Conservation (phyloP, 1,139 yeast genomes). For the Spathaspora jeffriesii region DNA sequence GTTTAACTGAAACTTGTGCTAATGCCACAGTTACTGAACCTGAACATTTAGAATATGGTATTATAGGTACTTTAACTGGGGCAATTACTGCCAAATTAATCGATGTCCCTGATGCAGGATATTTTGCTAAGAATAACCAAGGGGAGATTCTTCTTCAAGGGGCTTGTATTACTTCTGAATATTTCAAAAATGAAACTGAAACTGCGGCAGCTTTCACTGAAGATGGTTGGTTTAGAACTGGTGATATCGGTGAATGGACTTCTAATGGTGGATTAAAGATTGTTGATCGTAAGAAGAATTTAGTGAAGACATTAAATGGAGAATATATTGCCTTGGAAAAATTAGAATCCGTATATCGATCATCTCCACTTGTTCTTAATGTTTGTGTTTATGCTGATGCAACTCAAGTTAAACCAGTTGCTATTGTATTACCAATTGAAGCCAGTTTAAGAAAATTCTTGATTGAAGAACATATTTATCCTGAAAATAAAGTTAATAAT, state of each 20-base stretch:
- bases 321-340: constrained; percentile 98
- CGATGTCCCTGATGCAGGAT: constrained; percentile 92
- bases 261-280: constrained; percentile 74
- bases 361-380: constrained; percentile 74
- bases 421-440: constrained; percentile 84
- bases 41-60: constrained; percentile 64
- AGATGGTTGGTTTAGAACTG: constrained; percentile 93
- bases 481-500: constrained; percentile 48
- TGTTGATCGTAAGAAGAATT: constrained; percentile 94
- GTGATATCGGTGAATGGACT: constrained; percentile 97
- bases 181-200: constrained; percentile 82
- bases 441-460: constrained; percentile 56
- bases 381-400: constrained; percentile 94
- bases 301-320: constrained; percentile 95
- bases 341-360: constrained; percentile 83
- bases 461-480: constrained; percentile 52
- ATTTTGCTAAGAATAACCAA: constrained; percentile 86
- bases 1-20: constrained; percentile 96
- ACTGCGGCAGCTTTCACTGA: constrained; percentile 80
- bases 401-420: constrained; percentile 85
- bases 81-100: constrained; percentile 85
- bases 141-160: constrained; percentile 92
- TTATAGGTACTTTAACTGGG: constrained; percentile 82
- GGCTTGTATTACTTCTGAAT: constrained; percentile 68
- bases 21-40: constrained; percentile 75